Conservation (phyloP, 805 yeast species). For the Spathaspora boniae region DNA sequence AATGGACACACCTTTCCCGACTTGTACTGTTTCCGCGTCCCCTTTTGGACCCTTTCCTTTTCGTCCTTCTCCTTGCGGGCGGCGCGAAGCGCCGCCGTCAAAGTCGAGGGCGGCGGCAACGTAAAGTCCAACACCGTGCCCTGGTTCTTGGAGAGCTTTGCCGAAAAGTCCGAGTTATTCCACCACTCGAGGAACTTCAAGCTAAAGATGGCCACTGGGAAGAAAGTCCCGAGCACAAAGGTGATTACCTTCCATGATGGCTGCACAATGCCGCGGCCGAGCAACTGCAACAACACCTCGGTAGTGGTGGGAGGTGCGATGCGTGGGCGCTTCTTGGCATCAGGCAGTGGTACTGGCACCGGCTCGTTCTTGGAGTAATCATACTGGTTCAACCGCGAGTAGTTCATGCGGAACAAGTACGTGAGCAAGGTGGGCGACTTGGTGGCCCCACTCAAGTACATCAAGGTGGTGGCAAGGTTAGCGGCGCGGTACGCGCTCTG, state of each 20-base stretch:
- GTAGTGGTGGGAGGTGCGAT: slow-evolving; percentile 39
- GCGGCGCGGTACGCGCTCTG: slow-evolving; percentile 44
- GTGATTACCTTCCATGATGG: slow-evolving; percentile 32
- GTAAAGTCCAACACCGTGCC: slow-evolving; percentile 44
- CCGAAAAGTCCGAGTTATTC: slow-evolving; percentile 71
- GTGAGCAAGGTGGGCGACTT: slow-evolving; percentile 65
- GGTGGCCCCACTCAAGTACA: slow-evolving; percentile 63
- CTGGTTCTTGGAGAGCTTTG: slow-evolving; percentile 49
- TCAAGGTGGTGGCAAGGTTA: slow-evolving; percentile 55
- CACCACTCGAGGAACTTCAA: slow-evolving; percentile 92
- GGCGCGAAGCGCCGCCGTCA: slow-evolving; percentile 13
- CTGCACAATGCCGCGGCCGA: slow-evolving; percentile 18
- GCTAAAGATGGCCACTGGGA: slow-evolving; percentile 79
- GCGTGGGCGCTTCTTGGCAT: slow-evolving; percentile 16
- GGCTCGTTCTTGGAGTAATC: slow-evolving; percentile 42
- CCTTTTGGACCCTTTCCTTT: slow-evolving; percentile 12
- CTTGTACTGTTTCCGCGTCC: slow-evolving; percentile 19
- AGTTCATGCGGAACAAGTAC: slow-evolving; percentile 57
- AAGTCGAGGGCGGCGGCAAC: slow-evolving; percentile 45
- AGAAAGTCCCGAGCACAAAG: slow-evolving; percentile 45
- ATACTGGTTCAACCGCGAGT: slow-evolving; percentile 54
- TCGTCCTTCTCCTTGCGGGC: slow-evolving; percentile 9
- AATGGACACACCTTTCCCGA: slow-evolving; percentile 56
- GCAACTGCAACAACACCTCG: slow-evolving; percentile 29
- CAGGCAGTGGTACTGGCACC: slow-evolving; percentile 10